phyloP scores from a whole-genome alignment of 164 flowering plant species.

The Akebia trifoliata region DNA sequence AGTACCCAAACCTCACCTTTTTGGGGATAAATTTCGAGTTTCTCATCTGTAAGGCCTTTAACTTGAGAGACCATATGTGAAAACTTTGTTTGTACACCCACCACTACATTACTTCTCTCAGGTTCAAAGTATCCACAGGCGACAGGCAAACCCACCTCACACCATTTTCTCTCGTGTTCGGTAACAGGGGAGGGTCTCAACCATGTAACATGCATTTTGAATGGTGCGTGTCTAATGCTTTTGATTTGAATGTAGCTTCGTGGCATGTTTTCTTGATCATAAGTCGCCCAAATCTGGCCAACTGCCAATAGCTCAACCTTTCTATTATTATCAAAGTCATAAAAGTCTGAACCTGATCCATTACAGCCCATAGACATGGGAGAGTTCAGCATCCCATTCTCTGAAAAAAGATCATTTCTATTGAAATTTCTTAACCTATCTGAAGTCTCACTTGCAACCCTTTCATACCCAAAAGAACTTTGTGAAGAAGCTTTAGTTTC shows the following conservation, averaged over 20 bases:
- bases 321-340: slow-evolving; percentile 17
- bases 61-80: slow-evolving; percentile 26
- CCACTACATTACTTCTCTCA: slow-evolving; percentile 10
- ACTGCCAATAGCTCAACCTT: slow-evolving; percentile 15
- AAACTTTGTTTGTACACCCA: slow-evolving; percentile 15
- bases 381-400: background rate
- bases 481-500: background rate
- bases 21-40: slow-evolving; percentile 32
- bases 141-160: slow-evolving; percentile 42
- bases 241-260: slow-evolving; percentile 22
- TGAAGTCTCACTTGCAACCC: slow-evolving; percentile 7
- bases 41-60: slow-evolving; percentile 14
- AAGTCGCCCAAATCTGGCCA: slow-evolving; percentile 34
- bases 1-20: slow-evolving; percentile 47
- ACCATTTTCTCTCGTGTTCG: slow-evolving; percentile 39
- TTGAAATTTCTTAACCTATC: background rate
- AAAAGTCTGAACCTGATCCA: slow-evolving; percentile 11
- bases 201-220: slow-evolving; percentile 26
- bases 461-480: slow-evolving; percentile 9
- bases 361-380: background rate
- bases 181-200: slow-evolving; percentile 37
- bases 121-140: slow-evolving; percentile 43
- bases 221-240: background rate
- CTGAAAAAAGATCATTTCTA: too few species aligned
- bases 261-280: slow-evolving; percentile 23